Conservation (phyloP, 2,329 filamentous ascomycete species). For the Xylariaceae sp. region DNA sequence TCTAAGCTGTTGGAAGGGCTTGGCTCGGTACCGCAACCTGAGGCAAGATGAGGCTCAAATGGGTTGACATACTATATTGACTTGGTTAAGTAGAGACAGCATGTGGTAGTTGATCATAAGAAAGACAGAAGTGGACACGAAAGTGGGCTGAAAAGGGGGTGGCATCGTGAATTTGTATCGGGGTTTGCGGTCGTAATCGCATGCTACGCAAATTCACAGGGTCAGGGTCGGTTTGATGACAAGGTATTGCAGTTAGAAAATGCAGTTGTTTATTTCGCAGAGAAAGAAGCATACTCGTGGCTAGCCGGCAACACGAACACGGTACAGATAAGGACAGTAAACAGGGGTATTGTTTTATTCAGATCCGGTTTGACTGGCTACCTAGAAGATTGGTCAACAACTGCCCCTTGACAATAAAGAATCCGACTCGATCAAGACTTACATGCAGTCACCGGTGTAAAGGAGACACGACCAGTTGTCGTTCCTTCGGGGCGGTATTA, state of each 20-base stretch:
- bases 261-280: neutral
- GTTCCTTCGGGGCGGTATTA: conserved; percentile 3
- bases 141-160: no score
- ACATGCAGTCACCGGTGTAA: conserved; percentile 10
- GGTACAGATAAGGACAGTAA: neutral
- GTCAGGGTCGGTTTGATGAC: neutral
- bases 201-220: neutral
- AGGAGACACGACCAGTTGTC: conserved; percentile 9
- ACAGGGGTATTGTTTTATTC: neutral
- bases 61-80: no score
- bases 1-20: neutral
- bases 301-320: neutral
- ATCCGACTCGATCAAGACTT: conserved; percentile 18
- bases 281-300: neutral
- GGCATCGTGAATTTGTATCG: no score
- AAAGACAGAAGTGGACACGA: no score
- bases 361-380: neutral
- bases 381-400: conserved; percentile 10
- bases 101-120: no score
- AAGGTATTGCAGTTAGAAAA: neutral
- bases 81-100: no score
- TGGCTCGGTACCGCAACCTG: neutral
- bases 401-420: conserved; percentile 1
- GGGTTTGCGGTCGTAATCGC: no score
- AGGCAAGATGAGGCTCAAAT: neutral